Evolutionary conservation across 1,139 yeast genomes (phyloP), one percentile per base, ranked within the genome.

Genomic region (Suhomyces choctaworum): DNA sequence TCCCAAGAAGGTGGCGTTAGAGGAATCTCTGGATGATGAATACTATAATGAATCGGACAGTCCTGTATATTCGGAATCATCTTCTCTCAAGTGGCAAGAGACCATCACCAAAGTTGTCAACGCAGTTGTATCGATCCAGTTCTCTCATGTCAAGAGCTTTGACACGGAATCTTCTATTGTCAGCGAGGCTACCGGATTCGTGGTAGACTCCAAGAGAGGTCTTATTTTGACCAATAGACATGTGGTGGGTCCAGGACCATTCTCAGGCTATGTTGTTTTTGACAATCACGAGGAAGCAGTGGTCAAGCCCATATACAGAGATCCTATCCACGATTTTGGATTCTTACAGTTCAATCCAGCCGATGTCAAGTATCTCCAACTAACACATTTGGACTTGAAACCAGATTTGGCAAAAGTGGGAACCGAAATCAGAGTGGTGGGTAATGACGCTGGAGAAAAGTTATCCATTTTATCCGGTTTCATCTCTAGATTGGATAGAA

Each of bases 361-460:
- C 16, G 70, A 70, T 22, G 78, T 90, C 42, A 85, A 84, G 58
- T 84, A 89, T 54, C 81, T 88, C 81, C 63, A 75, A 35, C 73
- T 89, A 5, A 71, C 73, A 30, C 82, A 83, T 31, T 69, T 90
- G 34, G 76, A 76, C 30, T 66, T 90, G 41, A 73, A 75, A 42
- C 97, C 97, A 0, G 90, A 87, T 15, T 66, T 83, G 41, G 97
- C 96, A 16, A 74, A 76, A 51, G 88, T 90, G 14, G 97, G 97
- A 23, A 80, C 89, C 25, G 97, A 90, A 56, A 89, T 90, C 50
- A 74, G 96, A 55, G 96, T 90, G 22, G 90, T 89, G 29, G 97
- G 97, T 68, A 90, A 90, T 60, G 97, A 90, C 65, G 95, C 96
- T 5, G 97, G 97, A 54, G 97, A 90, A 58, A 89, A 89, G 60